A percentile compares a stretch with the other conserved stretches of the same genome.
Conservation (phyloP, 2,329 filamentous ascomycete species). For the Apiospora koreana region DNA sequence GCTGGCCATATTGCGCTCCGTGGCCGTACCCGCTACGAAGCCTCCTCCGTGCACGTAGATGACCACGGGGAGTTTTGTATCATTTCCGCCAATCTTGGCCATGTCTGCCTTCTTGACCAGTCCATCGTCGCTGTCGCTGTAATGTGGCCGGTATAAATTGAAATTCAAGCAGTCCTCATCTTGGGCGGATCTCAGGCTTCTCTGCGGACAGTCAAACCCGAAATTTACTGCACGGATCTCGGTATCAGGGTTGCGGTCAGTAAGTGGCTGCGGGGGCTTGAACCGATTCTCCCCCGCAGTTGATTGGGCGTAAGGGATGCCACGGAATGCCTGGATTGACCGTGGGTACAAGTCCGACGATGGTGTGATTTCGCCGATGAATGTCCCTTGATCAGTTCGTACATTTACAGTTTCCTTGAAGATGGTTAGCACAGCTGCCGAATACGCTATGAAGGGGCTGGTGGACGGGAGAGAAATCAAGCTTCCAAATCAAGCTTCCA, state of each 20-base stretch:
- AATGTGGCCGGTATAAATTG: conserved; percentile 49
- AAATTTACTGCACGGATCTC: conserved; percentile 34
- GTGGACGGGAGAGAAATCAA: neutral
- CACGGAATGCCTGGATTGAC: conserved; percentile 48
- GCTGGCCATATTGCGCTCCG: conserved; percentile 60
- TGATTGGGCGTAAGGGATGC: conserved; percentile 50
- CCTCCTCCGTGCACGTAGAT: conserved; percentile 65
- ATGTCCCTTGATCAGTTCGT: conserved; percentile 37
- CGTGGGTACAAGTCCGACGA: conserved; percentile 35
- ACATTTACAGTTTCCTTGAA: neutral
- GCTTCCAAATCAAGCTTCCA: neutral
- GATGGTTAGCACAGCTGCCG: neutral
- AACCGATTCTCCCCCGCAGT: conserved; percentile 46
- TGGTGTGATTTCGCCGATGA: conserved; percentile 38
- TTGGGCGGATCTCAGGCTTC: conserved; percentile 27
- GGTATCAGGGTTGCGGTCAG: conserved; percentile 24
- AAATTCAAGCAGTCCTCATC: conserved; percentile 55
- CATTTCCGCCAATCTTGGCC: conserved; percentile 27
- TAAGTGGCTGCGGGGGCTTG: conserved; percentile 40
- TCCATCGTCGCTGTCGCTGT: conserved; percentile 28
- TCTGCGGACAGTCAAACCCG: conserved; percentile 39
- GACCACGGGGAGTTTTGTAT: conserved; percentile 47
- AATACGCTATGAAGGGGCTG: neutral
- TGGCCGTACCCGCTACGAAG: conserved; percentile 57
- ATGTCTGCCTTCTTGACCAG: conserved; percentile 20